Evolutionary conservation across 192 early-diverging fungal genomes (phyloP).

Genomic region (Haplosporangium gracile): DNA sequence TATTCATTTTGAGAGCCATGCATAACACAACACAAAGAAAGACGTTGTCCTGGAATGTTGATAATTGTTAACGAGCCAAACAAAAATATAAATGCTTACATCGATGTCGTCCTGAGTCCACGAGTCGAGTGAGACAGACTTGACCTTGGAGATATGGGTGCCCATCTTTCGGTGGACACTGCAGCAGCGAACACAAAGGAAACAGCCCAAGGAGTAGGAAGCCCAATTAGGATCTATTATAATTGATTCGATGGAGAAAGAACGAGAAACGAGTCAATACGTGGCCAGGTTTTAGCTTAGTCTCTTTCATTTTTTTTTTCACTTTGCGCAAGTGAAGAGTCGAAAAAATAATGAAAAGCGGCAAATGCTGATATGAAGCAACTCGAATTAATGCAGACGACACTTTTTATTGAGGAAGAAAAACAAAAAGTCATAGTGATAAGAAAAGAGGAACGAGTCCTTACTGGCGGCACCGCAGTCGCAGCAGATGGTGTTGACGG

Average conservation of each 20-base stretch:
- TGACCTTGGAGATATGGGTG: slow-evolving; percentile 93
- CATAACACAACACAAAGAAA: neutral
- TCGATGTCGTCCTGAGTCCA: slow-evolving; percentile 92
- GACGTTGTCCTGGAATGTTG: neutral
- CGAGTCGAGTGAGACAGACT: slow-evolving; percentile 88
- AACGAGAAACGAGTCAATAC: neutral
- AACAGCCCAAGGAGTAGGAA: slow-evolving; percentile 92
- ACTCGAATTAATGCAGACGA: too few species aligned
- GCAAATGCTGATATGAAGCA: neutral
- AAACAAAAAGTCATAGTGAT: neutral
- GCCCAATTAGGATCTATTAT: slow-evolving; percentile 86
- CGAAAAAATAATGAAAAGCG: neutral
- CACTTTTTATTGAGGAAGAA: neutral
- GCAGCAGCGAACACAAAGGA: slow-evolving; percentile 94
- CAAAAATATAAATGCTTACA: slow-evolving; percentile 46
- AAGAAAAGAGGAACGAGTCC: slow-evolving; percentile 10
- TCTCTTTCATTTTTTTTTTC: neutral
- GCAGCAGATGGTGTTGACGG: slow-evolving; percentile 79
- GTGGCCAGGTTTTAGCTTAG: neutral
- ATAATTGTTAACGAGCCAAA: neutral
- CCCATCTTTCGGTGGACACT: slow-evolving; percentile 87
- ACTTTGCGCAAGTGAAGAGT: neutral
- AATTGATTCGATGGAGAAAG: neutral
- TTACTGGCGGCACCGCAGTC: slow-evolving; percentile 83
- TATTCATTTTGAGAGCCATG: slow-evolving; percentile 6